phyloP scores from a whole-genome alignment of 164 flowering plant genomes.

The Kingdonia uniflora region DNA sequence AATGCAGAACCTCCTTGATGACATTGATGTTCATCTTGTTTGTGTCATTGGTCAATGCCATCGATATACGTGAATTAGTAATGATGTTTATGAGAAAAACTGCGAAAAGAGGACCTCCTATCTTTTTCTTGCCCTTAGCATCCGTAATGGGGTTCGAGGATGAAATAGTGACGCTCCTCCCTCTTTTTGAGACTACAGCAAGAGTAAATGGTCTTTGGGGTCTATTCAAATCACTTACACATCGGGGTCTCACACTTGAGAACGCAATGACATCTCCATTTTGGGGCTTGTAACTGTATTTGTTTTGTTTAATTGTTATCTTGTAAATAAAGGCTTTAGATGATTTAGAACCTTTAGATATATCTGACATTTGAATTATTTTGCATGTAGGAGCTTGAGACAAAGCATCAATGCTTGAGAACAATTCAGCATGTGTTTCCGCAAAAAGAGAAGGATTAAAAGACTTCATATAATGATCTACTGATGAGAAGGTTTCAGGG shows the following conservation, averaged over 20 bases:
- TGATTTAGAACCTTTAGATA: neutral
- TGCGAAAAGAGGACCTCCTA: constrained; percentile 11
- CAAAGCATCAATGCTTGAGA: neutral
- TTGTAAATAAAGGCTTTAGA: neutral
- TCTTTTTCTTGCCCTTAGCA: too few relatives aligned
- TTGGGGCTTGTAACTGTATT: neutral
- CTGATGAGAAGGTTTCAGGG: neutral
- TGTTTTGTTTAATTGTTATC: too few relatives aligned
- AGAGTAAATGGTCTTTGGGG: too few relatives aligned
- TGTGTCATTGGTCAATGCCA: constrained; percentile 13
- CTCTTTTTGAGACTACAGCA: too few relatives aligned
- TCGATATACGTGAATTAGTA: constrained; percentile 36
- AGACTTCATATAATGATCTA: neutral
- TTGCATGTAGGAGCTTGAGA: neutral
- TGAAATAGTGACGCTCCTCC: too few relatives aligned
- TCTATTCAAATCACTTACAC: too few relatives aligned
- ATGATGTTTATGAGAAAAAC: constrained; percentile 27
- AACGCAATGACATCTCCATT: too few relatives aligned
- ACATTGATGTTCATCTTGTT: constrained; percentile 14
- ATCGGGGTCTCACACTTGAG: too few relatives aligned
- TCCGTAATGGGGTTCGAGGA: too few relatives aligned
- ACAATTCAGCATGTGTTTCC: neutral
- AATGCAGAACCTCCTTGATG: constrained; percentile 16
- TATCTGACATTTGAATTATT: neutral
- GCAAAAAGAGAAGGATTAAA: neutral